Evolutionary conservation across 177 flowering plant genomes (phyloP), one percentile per base, ranked within the genome.

Genomic region (Vitis hybrid): DNA sequence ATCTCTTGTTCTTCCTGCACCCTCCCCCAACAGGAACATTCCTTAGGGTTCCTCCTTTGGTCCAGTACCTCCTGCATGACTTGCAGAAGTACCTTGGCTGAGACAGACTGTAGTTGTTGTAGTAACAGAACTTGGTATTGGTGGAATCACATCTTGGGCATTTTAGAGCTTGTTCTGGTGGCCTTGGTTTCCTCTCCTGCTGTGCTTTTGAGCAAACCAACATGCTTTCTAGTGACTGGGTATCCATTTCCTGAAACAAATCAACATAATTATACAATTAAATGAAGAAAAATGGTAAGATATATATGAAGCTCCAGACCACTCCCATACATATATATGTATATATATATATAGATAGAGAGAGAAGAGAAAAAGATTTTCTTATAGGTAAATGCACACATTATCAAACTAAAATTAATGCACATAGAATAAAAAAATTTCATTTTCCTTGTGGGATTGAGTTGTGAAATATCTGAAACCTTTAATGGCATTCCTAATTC

Each of bases 11-110:
- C 78, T 89, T 94, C 79, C 97, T 75, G 77, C 91, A 90, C 1
- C 98, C 97, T 21, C 98, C 98, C 12, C 98, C 97, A 1, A 94
- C 98, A 2, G 98, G 98, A 56, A 94, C 91, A 73, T 94, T 94
- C 52, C 98, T 79, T 35, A 93, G 73, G 0, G 97, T 86, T 17
- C 98, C 98, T 2, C 98, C 98, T 79, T 91, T 86, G 48, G 98
- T 93, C 98, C 98, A 93, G 63, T 93, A 91, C 85, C 98, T 84
- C 62, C 97, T 78, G 75, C 98, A 93, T 5, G 87, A 82, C 74
- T 92, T 94, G 88, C 98, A 94, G 69, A 92, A 94, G 81, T 94
- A 90, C 66, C 98, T 82, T 32, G 98, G 98, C 78, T 94, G 98
- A 51, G 97, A 72, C 68, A 89, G 90, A 60, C 92, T 90, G 85